Percentiles rank a stretch among this genome's conserved stretches.
Evolutionary conservation across 2,329 filamentous ascomycete genomes (phyloP).

Genomic region (Alternaria brassicae): DNA sequence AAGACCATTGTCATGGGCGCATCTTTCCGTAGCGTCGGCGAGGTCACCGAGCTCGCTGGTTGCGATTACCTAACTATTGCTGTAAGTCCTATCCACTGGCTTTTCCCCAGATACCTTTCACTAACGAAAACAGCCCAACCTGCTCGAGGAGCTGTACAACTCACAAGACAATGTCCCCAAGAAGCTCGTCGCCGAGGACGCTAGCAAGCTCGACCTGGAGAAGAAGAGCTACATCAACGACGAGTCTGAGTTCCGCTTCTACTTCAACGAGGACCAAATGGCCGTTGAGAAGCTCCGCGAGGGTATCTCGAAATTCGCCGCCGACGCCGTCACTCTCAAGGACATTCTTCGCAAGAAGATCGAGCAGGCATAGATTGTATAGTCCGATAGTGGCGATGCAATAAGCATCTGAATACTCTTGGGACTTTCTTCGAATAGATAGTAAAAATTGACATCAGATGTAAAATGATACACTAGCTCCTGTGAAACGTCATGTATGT

Average conservation of each 20-base stretch:
- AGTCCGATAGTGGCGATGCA: conserved; percentile 37
- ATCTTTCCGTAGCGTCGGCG: conserved; percentile 93
- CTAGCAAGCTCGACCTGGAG: conserved; percentile 74
- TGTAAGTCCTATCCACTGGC: conserved; percentile 59
- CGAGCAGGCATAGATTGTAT: conserved; percentile 41
- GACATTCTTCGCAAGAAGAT: conserved; percentile 89
- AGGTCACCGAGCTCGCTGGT: conserved; percentile 97
- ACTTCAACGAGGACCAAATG: conserved; percentile 99
- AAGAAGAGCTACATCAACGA: conserved; percentile 91
- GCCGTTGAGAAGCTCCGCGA: conserved; percentile 98
- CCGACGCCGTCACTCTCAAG: conserved; percentile 94
- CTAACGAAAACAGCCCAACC: conserved; percentile 69
- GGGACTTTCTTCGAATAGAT: conserved; percentile 20
- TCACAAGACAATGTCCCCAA: conserved; percentile 80
- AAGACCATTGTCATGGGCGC: conserved; percentile 99
- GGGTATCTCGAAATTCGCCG: conserved; percentile 99
- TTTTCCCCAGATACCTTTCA: neutral
- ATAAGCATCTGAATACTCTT: conserved; percentile 32
- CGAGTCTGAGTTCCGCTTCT: conserved; percentile 93
- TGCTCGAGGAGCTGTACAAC: conserved; percentile 93
- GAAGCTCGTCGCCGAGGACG: conserved; percentile 82
- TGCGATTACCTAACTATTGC: conserved; percentile 99
- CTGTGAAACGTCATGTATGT: neutral
- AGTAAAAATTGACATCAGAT: conserved; percentile 28
- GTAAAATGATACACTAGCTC: conserved; percentile 1